Evolutionary conservation across 352 stramenopile genomes (phyloP).

Genomic region (Phytophthora nicotianae): DNA sequence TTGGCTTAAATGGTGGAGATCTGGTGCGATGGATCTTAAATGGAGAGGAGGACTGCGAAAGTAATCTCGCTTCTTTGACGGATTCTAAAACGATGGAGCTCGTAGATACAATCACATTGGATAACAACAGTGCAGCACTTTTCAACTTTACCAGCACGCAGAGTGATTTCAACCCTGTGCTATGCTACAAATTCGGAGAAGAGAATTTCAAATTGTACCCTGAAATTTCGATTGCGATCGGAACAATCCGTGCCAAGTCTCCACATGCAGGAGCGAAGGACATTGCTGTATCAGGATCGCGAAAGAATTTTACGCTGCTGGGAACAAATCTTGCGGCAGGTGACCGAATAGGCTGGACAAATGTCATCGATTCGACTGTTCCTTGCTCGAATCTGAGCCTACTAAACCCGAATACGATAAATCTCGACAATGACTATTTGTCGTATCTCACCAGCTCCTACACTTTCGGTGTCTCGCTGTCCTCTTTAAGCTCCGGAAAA

Average conservation of each 20-base stretch:
- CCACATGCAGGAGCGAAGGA: slow-evolving; percentile 46
- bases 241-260: slow-evolving; percentile 48
- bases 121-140: slow-evolving; percentile 26
- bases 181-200: slow-evolving; percentile 72
- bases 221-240: slow-evolving; percentile 54
- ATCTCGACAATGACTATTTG: slow-evolving; percentile 50
- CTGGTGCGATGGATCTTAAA: slow-evolving; percentile 60
- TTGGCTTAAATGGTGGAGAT: slow-evolving; percentile 45
- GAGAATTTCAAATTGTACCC: slow-evolving; percentile 67
- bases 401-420: slow-evolving; percentile 32
- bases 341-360: slow-evolving; percentile 65
- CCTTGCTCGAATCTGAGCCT: slow-evolving; percentile 48
- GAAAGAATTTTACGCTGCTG: slow-evolving; percentile 56
- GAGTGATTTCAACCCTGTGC: slow-evolving; percentile 51
- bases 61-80: slow-evolving; percentile 44
- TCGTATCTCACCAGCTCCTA: slow-evolving; percentile 41
- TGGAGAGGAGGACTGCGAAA: slow-evolving; percentile 62
- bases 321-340: slow-evolving; percentile 48
- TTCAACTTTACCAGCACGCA: slow-evolving; percentile 64
- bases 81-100: slow-evolving; percentile 25
- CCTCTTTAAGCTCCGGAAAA: slow-evolving; percentile 52
- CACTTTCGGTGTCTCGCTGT: slow-evolving; percentile 46
- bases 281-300: slow-evolving; percentile 48
- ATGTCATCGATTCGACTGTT: slow-evolving; percentile 12
- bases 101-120: slow-evolving; percentile 49